A percentile compares a stretch with the other conserved stretches of the same genome.
Evolutionary conservation across 164 flowering plant species (phyloP).

Genomic region (Umbilicus rupestris): DNA sequence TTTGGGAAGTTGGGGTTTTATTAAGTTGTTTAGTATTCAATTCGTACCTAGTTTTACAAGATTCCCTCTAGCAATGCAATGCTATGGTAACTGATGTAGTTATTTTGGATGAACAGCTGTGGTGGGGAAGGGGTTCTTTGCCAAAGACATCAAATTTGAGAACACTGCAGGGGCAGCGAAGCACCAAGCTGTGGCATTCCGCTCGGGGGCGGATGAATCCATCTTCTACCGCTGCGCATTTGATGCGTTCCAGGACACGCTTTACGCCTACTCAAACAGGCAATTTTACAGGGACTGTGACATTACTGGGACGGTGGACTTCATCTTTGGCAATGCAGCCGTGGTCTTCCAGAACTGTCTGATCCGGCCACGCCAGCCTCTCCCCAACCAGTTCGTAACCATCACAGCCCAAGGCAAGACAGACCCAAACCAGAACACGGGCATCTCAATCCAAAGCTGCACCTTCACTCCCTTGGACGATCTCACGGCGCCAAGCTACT

Average conservation of each 20-base stretch:
- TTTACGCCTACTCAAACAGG: conserved; percentile 65
- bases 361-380: conserved; percentile 58
- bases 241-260: conserved; percentile 70
- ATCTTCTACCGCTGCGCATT: conserved; percentile 55
- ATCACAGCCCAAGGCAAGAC: conserved; percentile 81
- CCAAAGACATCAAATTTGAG: conserved; percentile 45
- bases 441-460: conserved; percentile 56
- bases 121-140: conserved; percentile 61
- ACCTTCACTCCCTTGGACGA: conserved; percentile 21
- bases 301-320: conserved; percentile 69
- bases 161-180: conserved; percentile 69
- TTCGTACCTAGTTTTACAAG: background rate
- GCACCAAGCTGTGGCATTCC: conserved; percentile 80
- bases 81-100: background rate
- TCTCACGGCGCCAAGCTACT: conserved; percentile 40
- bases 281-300: conserved; percentile 76
- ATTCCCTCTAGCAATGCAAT: background rate
- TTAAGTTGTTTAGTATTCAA: background rate
- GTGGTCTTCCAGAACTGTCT: conserved; percentile 58
- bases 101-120: conserved; percentile 32
- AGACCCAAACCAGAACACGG: conserved; percentile 60
- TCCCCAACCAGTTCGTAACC: conserved; percentile 48
- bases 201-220: conserved; percentile 55
- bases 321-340: conserved; percentile 75
- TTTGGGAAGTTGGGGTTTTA: background rate